Percentiles rank a stretch among this genome's conserved stretches.
phyloP scores from a whole-genome alignment of 2,329 filamentous ascomycete species.

The Pestalotiopsis sp. region DNA sequence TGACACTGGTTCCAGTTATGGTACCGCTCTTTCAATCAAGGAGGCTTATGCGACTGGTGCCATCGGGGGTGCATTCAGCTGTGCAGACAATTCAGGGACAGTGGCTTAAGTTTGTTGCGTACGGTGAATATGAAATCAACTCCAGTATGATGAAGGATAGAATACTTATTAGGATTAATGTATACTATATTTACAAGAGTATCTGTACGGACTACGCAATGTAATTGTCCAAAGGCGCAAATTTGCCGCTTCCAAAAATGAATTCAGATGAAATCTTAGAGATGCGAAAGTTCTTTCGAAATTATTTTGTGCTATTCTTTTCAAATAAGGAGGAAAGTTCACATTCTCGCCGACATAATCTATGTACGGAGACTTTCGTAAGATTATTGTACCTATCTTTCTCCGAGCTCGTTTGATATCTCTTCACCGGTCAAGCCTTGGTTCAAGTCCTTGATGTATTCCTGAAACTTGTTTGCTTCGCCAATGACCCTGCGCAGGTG shows the following conservation, averaged over 20 bases:
- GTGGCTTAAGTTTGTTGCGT: neutral
- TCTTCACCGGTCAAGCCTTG: neutral
- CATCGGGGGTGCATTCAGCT: conserved; percentile 23
- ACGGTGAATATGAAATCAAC: neutral
- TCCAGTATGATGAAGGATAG: neutral
- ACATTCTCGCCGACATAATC: no score
- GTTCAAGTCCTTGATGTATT: conserved; percentile 5
- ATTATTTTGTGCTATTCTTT: no score
- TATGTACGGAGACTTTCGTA: no score
- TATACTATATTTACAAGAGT: no score
- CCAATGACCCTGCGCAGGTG: neutral
- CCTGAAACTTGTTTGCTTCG: neutral
- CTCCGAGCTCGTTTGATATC: neutral
- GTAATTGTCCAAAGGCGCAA: no score
- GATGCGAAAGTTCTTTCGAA: no score
- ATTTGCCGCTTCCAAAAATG: no score
- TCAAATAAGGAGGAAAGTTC: no score
- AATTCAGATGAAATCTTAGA: no score
- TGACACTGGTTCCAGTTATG: conserved; percentile 14
- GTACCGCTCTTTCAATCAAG: conserved; percentile 20
- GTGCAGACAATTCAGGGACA: conserved; percentile 20
- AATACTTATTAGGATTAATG: no score
- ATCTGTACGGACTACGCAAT: no score
- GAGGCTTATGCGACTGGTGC: conserved; percentile 19
- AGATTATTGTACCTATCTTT: no score